Evolutionary conservation across 768 basidiomycete species (phyloP), one percentile per base, ranked within the genome.

Genomic region (Tubosaeta sp.): DNA sequence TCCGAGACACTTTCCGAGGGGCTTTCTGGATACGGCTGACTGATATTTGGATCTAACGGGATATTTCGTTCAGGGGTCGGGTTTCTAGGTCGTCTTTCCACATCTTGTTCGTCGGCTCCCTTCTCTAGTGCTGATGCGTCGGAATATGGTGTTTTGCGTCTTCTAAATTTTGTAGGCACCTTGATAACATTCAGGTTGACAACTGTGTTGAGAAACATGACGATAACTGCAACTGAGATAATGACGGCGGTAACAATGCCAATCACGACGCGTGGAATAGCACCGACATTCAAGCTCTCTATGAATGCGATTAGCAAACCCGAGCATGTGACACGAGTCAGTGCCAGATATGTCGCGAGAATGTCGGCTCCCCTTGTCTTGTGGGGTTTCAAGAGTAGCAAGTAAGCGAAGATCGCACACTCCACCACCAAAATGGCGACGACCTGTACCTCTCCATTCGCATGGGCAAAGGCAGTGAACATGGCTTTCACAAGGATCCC

Each of bases 211-310:
- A 85, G 58, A 64, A 88, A 79, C 61, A 89, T 75, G 50, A 91
- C 69, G 43, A 94, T 54, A 29, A 88, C 76, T 0, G 88, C 79
- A 35, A 90, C 70, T 13, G 86, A 85, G 65, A 83, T 86, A 34
- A 92, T 74, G 31, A 87, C 80, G 12, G 84, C 82, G 35, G 82
- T 76, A 55, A 91, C 78, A 51, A 88, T 77, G 19, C 91, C 92
- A 51, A 97, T 84, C 32, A 80, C 85, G 2, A 89, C 86, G 17
- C 92, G 81, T 1, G 88, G 84, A 59, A 95, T 95, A 37, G 92
- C 76, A 16, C 75, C 70, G 32, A 94, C 76, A 6, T 74, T 67
- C 25, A 93, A 63, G 9, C 69, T 72, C 56, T 88, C 77, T 43
- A 91, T 71, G 67, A 94, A 97, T 0, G 89, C 82, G 55, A 95